Base-by-base conservation (phyloP, 371 early-diverging fungal genomes). In the Mucor plumbeus region DNA sequence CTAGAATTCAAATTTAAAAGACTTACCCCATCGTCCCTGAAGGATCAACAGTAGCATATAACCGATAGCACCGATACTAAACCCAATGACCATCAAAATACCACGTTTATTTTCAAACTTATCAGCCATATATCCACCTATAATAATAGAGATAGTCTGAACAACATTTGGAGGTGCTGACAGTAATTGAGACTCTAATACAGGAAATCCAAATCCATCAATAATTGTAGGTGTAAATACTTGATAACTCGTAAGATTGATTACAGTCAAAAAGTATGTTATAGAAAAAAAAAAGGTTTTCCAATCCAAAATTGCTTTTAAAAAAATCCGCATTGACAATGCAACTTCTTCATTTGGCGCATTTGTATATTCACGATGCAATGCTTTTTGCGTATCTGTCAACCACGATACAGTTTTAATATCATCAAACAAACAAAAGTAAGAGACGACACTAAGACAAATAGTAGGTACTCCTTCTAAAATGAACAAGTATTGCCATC, bases 401-500 rank as follows among this genome's bases (percentile, higher is more conserved):
- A 79, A 44, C 79, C 70, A 70, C 31, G 65, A 14, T 4, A 76
- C 79, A 7, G 63, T 31, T 10, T 72, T 60, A 4, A 79, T 61
- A 35, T 70, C 62, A 31, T 76, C 72, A 57, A 81, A 72, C 17
- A 81, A 50, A 21, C 21, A 77, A 50, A 65, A 76, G 33, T 68
- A 82, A 3, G 79, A 82, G 3, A 77, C 33, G 2, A 75, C 33
- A 21, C 79, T 77, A 1, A 82, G 68, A 3, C 60, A 56, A 15
- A 79, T 69, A 3, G 82, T 82, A 4, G 76, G 79, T 1, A 71
- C 64, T 0, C 79, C 79, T 56, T 82, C 82, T 5, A 82, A 43
- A 15, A 82, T 73, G 41, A 82, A 79, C n/a, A 82, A 48, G 38
- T 72, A 79, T 15, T 82, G 82, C 82, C 82, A 82, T 10, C 78